Evolutionary conservation across 768 basidiomycete species (phyloP).

Genomic region (Lactifluus piperatus): DNA sequence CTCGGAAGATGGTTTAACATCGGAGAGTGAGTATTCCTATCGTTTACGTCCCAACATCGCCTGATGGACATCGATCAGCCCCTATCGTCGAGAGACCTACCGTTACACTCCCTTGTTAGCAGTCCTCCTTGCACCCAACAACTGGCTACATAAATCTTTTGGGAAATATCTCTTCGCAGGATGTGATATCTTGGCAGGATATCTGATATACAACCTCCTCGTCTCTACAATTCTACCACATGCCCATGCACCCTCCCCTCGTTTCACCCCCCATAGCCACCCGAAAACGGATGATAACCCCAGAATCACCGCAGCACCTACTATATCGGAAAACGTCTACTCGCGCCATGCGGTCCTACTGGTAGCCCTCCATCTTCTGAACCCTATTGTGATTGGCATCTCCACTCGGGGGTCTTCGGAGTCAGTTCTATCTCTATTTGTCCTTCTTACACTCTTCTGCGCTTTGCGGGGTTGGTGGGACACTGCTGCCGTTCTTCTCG

Average conservation of each 20-base stretch:
- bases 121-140: slow-evolving; percentile 71
- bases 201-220: slow-evolving; percentile 59
- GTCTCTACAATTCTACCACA: slow-evolving; percentile 39
- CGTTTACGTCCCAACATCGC: not conserved
- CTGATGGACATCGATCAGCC: slow-evolving; percentile 38
- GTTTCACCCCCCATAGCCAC: not conserved
- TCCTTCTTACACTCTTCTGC: slow-evolving; percentile 58
- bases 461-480: slow-evolving; percentile 54
- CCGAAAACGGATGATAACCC: not conserved
- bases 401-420: slow-evolving; percentile 97
- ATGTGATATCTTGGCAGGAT: slow-evolving; percentile 75
- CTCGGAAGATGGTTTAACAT: slow-evolving; percentile 37
- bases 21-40: slow-evolving; percentile 60
- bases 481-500: slow-evolving; percentile 61
- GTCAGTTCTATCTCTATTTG: slow-evolving; percentile 70
- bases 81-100: slow-evolving; percentile 87
- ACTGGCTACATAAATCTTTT: slow-evolving; percentile 71
- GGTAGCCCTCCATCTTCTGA: slow-evolving; percentile 72
- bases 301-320: not conserved
- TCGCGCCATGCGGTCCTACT: slow-evolving; percentile 41
- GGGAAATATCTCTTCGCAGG: slow-evolving; percentile 85
- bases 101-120: slow-evolving; percentile 95
- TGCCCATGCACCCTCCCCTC: slow-evolving; percentile 4
- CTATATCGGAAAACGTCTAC: slow-evolving; percentile 1
- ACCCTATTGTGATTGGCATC: slow-evolving; percentile 92